Evolutionary conservation across 2,329 filamentous ascomycete genomes (phyloP), one percentile per base, ranked within the genome.

Genomic region (Aureobasidium sp.): DNA sequence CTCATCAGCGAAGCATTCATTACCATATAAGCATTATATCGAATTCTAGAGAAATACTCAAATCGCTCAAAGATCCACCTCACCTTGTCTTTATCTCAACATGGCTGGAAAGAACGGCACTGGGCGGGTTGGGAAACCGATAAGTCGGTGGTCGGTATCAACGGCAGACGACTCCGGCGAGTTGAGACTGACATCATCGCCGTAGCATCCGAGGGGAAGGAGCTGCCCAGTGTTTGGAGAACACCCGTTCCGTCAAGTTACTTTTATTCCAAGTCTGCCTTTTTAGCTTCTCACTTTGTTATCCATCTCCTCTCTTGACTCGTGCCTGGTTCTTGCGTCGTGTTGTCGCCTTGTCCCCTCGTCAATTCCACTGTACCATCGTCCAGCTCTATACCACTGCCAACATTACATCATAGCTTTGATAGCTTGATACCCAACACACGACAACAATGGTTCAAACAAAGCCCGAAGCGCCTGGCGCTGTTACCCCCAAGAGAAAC

Each of bases 401-500:
- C 21, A 21, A 1, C 53, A 34, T 55, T 44, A 57, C 53, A 57
- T 57, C 39, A 57, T 57, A 57, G 41, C 41, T 45, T 2, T 45
- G 21, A 36, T 29, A 57, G 53, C 53, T 36, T 6, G 10, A 25
- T 16, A 14, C 11, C 5, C 29, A 8, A 45, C 6, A 44, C 39
- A 36, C 41, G 6, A 36, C 53, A 29, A 57, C n/a, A 36, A 57
- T 57, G 53, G 29, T 27, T 34, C 53, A 44, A 36, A 57, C 6
- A 29, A 53, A 61, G 41, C 59, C 59, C 11, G 79, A 81, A 58
- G 86, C 89, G 69, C 64, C 64, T 41, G 89, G 89, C 8, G 76
- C 82, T 37, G 80, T 80, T 54, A 89, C 92, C 71, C 84, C 90
- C 63, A 82, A 90, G 63, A 85, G 86, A 70, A 81, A 85, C 62